phyloP scores from a whole-genome alignment of 176 grass and related monocot genomes.

The Carex myosuroides region DNA sequence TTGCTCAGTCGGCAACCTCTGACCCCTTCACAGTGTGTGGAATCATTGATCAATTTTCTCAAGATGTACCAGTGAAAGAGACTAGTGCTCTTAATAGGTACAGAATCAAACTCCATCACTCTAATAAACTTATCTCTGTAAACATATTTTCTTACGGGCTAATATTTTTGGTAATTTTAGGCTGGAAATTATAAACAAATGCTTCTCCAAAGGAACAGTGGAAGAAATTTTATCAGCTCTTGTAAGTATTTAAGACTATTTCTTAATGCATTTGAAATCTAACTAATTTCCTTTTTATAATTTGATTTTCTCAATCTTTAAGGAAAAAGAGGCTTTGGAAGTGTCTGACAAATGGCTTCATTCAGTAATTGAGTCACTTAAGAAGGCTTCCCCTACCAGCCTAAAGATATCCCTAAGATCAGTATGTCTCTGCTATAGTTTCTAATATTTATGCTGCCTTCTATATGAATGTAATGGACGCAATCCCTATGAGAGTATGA shows the following conservation, averaged over 20 bases:
- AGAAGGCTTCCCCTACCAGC: constrained; percentile 80
- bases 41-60: constrained; percentile 63
- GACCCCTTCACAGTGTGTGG: constrained; percentile 61
- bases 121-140: constrained; percentile 1
- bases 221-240: constrained; percentile 87
- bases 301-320: constrained; percentile 10
- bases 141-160: constrained; percentile 9
- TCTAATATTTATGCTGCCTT: not conserved
- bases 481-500: not conserved
- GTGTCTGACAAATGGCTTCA: constrained; percentile 46
- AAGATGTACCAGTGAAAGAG: constrained; percentile 61
- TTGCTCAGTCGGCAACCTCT: constrained; percentile 51
- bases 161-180: constrained; percentile 22
- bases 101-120: not conserved
- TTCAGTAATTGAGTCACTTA: constrained; percentile 55
- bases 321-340: constrained; percentile 67
- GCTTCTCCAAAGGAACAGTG: constrained; percentile 83
- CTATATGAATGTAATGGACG: not conserved
- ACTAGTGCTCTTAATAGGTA: constrained; percentile 67
- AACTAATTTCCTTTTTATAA: constrained; percentile 14
- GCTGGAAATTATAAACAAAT: constrained; percentile 78
- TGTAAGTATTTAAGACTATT: constrained; percentile 55
- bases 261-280: not conserved
- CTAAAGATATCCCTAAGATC: constrained; percentile 84
- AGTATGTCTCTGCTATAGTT: constrained; percentile 36